Evolutionary conservation across 1,284 basidiomycete genomes (phyloP), one percentile per base, ranked within the genome.

Genomic region (Microbotryomycetes sp.): DNA sequence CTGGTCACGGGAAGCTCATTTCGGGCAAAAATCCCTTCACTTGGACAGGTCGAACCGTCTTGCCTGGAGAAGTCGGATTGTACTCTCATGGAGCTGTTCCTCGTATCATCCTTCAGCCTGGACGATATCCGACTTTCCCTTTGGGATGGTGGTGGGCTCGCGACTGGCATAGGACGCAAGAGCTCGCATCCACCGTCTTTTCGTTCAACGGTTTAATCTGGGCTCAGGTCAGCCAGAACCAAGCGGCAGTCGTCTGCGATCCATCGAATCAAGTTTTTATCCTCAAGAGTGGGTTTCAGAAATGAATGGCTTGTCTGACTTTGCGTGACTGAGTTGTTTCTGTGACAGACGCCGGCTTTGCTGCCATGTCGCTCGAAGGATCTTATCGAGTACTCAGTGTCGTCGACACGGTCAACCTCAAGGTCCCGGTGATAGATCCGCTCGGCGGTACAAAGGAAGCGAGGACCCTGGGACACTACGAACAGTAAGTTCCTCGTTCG

Each of bases 101-200:
- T 16, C 87, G 87, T 74, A 71, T 89, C 46, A 73, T 89, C 49
- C 83, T 81, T 3, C 79, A 78, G 56, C 83, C 87, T 2, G 87
- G 87, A 30, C 83, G 85, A 13, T 89, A 89, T 69, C 86, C 87
- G 5, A 78, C 81, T 0, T 83, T 83, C 72, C 85, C 85, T 16
- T 77, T 87, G 52, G 79, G 85, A 13, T 88, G 88, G 66, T 88
- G 87, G 87, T 88, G 86, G 85, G 86, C 86, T 5, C 78, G 87
- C 16, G 74, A 77, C 18, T 89, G 82, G 81, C 70, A 74, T 58
- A 86, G 86, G 21, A 83, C 81, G 4, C 81, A 80, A 71, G 85
- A 85, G 86, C 85, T 88, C 52, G 87, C 87, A 5, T 86, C 88
- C 67, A 85, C 87, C 1, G 85, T 87, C 21, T 83, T 88, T 52